Conservation (phyloP, 2,329 filamentous ascomycete genomes). For the Scedosporium minutisporum region DNA sequence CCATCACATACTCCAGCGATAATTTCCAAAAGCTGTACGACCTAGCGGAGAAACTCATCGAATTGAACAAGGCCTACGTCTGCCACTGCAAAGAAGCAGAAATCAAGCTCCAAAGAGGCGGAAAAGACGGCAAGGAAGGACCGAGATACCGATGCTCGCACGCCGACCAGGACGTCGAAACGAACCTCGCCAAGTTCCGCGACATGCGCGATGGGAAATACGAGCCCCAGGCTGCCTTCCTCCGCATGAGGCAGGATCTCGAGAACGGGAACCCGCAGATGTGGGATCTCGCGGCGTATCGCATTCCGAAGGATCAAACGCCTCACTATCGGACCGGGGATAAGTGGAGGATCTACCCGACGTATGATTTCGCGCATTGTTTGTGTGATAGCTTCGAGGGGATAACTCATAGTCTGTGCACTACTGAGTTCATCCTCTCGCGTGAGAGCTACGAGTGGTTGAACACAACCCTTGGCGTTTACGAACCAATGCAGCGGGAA, state of each 20-base stretch:
- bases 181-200: conserved; percentile 73
- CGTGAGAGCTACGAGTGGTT: conserved; percentile 87
- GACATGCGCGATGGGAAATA: conserved; percentile 91
- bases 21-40: conserved; percentile 85
- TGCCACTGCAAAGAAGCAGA: conserved; percentile 79
- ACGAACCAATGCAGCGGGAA: conserved; percentile 90
- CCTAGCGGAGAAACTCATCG: conserved; percentile 75
- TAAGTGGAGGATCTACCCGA: conserved; percentile 89
- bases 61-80: conserved; percentile 64
- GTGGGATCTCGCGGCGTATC: conserved; percentile 92
- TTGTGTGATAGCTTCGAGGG: conserved; percentile 86
- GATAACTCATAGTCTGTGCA: conserved; percentile 88
- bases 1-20: conserved; percentile 81
- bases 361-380: conserved; percentile 88
- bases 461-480: conserved; percentile 70
- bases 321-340: conserved; percentile 71
- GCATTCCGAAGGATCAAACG: conserved; percentile 61
- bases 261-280: conserved; percentile 81
- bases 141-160: conserved; percentile 74
- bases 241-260: conserved; percentile 90
- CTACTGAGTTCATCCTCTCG: conserved; percentile 80
- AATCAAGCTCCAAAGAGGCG: conserved; percentile 79
- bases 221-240: conserved; percentile 68
- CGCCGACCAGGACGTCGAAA: conserved; percentile 62
- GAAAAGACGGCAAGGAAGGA: conserved; percentile 54